A percentile compares a stretch with the other conserved stretches of the same genome.
phyloP scores from a whole-genome alignment of 257 asterid genomes.

The Catharanthus roseus region DNA sequence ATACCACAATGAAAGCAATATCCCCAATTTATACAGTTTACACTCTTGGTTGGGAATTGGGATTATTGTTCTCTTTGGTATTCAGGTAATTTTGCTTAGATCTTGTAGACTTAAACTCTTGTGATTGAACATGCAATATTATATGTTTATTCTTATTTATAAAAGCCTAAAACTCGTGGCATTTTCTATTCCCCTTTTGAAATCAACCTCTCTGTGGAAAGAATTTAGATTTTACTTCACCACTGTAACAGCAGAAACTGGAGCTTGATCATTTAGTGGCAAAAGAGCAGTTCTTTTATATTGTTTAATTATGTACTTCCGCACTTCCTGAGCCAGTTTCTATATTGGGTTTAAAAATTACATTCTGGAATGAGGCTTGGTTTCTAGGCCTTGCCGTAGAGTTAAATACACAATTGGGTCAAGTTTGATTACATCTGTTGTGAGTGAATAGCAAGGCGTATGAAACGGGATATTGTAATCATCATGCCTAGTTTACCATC shows the following conservation, averaged over 20 bases:
- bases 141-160: neutral
- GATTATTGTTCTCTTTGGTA: constrained; percentile 66
- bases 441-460: neutral
- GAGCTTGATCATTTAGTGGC: neutral
- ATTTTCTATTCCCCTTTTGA: neutral
- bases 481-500: neutral
- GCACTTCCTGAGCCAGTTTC: neutral
- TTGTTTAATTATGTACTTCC: neutral
- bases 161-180: neutral
- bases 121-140: neutral
- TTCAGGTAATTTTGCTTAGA: constrained; percentile 55
- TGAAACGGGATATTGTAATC: neutral
- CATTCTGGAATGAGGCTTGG: neutral
- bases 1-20: constrained; percentile 74
- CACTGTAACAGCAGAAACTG: neutral
- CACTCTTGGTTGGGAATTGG: constrained; percentile 98
- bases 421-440: neutral
- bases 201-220: neutral
- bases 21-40: constrained; percentile 85
- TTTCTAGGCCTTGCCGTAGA: neutral
- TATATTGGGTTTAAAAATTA: neutral
- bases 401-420: neutral
- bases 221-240: neutral
- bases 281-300: neutral
- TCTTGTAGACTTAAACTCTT: neutral